Evolutionary conservation across 345 rosid species (phyloP).

Genomic region (Brassica juncea): DNA sequence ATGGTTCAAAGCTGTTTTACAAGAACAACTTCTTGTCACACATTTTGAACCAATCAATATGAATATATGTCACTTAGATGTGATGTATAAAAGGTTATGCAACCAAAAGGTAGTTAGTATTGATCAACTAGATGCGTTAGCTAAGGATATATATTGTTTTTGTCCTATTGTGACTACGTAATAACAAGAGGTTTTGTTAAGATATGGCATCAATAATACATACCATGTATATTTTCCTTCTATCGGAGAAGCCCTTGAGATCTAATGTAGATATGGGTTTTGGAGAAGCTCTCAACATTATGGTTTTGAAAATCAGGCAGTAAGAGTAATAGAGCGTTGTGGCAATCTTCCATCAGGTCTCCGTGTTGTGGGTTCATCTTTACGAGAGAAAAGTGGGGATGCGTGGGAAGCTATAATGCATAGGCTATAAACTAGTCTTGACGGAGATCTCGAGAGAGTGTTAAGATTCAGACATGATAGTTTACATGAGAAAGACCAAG

Average conservation of each 20-base stretch:
- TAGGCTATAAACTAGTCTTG: neutral
- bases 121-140: neutral
- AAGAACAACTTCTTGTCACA: neutral
- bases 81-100: neutral
- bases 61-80: neutral
- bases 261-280: neutral
- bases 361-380: conserved; percentile 1
- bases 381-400: neutral
- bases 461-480: neutral
- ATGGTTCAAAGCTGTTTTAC: neutral
- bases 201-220: neutral
- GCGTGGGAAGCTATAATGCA: neutral
- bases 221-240: conserved; percentile 7
- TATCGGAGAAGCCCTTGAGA: conserved; percentile 3
- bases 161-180: neutral
- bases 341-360: neutral
- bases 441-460: neutral
- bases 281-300: neutral
- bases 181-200: conserved; percentile 6
- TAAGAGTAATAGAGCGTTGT: neutral
- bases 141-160: neutral
- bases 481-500: neutral
- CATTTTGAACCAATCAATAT: neutral
- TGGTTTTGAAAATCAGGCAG: neutral
- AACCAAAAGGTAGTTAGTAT: conserved; percentile 4